Evolutionary conservation across 202 grass and related monocot species (phyloP).

Genomic region (Saccharum hybrid): DNA sequence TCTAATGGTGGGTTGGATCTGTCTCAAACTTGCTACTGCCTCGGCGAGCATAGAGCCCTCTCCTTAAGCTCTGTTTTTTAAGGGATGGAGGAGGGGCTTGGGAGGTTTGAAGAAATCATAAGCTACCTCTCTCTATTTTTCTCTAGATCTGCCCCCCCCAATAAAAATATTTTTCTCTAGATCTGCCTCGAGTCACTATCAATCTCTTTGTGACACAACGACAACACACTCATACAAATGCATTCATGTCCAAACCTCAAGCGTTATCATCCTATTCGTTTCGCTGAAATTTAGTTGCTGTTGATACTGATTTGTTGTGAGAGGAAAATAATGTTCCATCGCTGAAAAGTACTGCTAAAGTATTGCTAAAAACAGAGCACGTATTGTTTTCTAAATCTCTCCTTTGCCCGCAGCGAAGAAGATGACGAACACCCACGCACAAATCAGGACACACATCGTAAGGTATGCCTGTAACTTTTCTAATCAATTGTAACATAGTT

Average conservation of each 20-base stretch:
- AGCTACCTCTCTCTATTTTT: background rate
- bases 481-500: background rate
- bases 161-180: background rate
- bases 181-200: background rate
- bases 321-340: too few relatives aligned
- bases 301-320: too few relatives aligned
- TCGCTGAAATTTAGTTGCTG: too few relatives aligned
- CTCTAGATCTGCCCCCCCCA: background rate
- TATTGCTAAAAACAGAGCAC: too few relatives aligned
- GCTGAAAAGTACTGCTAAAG: too few relatives aligned
- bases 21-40: background rate
- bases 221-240: too few relatives aligned
- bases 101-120: background rate
- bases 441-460: background rate
- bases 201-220: background rate
- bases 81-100: background rate
- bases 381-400: too few relatives aligned
- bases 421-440: background rate
- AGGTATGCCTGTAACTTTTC: background rate
- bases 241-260: background rate
- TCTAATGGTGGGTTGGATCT: background rate
- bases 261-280: too few relatives aligned
- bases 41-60: background rate
- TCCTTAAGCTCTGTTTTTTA: background rate
- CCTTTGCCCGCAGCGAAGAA: fast-evolving